phyloP scores from a whole-genome alignment of 306 rosid species.

The Trifolium dubium region DNA sequence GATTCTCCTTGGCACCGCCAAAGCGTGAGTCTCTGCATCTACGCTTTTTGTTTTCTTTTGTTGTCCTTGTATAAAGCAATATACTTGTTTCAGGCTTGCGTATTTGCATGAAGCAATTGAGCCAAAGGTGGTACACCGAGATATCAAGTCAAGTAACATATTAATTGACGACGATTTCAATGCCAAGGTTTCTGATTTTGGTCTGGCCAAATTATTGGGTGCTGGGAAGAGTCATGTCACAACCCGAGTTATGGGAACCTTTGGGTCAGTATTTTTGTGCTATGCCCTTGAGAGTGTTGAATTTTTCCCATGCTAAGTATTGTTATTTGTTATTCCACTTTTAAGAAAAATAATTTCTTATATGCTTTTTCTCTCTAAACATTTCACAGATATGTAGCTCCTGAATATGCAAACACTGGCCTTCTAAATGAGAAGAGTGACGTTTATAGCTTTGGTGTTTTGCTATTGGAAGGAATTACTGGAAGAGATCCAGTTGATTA shows the following conservation, averaged over 20 bases:
- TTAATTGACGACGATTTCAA: conserved; percentile 87
- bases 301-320: conserved; percentile 13
- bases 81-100: conserved; percentile 69
- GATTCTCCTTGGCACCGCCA: conserved; percentile 92
- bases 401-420: conserved; percentile 92
- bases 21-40: conserved; percentile 74
- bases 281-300: conserved; percentile 17
- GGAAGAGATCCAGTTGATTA: conserved; percentile 95
- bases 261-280: conserved; percentile 65
- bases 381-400: conserved; percentile 79
- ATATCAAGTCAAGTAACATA: conserved; percentile 92
- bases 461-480: conserved; percentile 84
- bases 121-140: conserved; percentile 93
- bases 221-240: conserved; percentile 93
- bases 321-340: conserved; percentile 25
- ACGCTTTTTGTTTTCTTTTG: conserved; percentile 17
- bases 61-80: conserved; percentile 39
- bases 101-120: conserved; percentile 95
- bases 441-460: conserved; percentile 90
- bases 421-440: conserved; percentile 93
- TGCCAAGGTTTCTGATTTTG: conserved; percentile 96
- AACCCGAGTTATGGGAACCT: conserved; percentile 96
- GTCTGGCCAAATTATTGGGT: conserved; percentile 90
- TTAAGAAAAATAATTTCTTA: not conserved
- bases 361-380: conserved; percentile 24